phyloP scores from a whole-genome alignment of 305 asterid species.

The Fraxinus nigra region DNA sequence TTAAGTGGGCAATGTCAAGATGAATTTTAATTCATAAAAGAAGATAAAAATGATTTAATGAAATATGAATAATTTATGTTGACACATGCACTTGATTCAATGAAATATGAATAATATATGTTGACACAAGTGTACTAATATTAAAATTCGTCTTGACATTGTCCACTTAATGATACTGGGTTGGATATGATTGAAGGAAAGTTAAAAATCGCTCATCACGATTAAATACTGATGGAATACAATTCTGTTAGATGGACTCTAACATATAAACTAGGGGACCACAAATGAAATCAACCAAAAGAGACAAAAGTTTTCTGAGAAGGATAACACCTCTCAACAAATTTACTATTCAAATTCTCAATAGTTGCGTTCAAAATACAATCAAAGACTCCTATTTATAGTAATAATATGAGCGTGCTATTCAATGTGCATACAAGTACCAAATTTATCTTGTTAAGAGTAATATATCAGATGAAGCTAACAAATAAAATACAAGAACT shows the following conservation, averaged over 20 bases:
- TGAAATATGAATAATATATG: background rate
- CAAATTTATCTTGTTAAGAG: no score
- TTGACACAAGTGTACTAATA: background rate
- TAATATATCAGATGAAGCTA: no score
- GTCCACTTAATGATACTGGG: background rate
- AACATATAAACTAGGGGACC: background rate
- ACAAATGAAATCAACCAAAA: background rate
- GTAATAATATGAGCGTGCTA: background rate
- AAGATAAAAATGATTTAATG: background rate
- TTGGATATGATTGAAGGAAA: background rate
- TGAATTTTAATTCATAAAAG: background rate
- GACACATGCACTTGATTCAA: background rate
- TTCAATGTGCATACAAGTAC: no score
- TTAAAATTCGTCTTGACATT: background rate
- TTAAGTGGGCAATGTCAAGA: background rate
- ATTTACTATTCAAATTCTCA: background rate
- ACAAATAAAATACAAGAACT: no score
- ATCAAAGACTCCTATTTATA: background rate
- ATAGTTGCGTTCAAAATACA: background rate
- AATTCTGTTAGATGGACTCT: background rate
- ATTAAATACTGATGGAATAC: background rate
- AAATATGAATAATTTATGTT: background rate
- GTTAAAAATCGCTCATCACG: background rate
- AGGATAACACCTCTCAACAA: background rate
- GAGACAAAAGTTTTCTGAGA: background rate